These are phyloP conservation scores for Cylindrotheca fusiformis DNA, from an alignment of 108 stramenopile genomes.

Conservation along the genomic window DNA sequence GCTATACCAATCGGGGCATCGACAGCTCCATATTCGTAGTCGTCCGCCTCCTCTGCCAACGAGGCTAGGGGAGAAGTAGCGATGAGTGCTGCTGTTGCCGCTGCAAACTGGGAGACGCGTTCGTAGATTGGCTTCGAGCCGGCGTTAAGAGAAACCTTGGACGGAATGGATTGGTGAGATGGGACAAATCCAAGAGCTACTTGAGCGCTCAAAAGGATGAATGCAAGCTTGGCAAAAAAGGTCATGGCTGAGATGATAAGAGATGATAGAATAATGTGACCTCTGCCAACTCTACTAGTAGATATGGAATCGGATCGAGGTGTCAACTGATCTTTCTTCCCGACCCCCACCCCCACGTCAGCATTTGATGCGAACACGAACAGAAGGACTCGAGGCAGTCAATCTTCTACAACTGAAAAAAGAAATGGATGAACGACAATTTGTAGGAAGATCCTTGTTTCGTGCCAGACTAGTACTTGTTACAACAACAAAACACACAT, in stretches of 20 bases:
- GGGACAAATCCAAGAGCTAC: not conserved
- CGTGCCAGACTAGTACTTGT: no score
- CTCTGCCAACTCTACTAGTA: no score
- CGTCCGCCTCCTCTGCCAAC: conserved; percentile 64
- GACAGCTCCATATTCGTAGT: conserved; percentile 87
- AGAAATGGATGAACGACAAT: no score
- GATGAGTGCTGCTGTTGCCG: conserved; percentile 26
- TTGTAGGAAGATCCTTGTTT: no score
- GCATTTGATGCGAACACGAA: no score
- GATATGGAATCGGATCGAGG: no score
- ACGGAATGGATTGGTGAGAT: not conserved
- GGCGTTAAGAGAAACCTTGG: not conserved
- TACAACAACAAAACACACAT: conserved; percentile 1
- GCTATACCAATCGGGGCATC: conserved; percentile 79
- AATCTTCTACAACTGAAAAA: no score
- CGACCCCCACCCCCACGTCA: no score
- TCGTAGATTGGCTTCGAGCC: conserved; percentile 11
- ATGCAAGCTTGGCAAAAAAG: not conserved
- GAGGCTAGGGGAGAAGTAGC: conserved; percentile 60
- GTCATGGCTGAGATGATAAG: not conserved
- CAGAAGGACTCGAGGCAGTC: no score
- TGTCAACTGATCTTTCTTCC: no score
- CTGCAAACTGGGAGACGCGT: conserved; percentile 16
- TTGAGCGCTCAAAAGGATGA: not conserved
- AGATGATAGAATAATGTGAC: no score